Evolutionary conservation across 1,284 basidiomycete genomes (phyloP), one percentile per base, ranked within the genome.

Genomic region (Fereydounia khargensis): DNA sequence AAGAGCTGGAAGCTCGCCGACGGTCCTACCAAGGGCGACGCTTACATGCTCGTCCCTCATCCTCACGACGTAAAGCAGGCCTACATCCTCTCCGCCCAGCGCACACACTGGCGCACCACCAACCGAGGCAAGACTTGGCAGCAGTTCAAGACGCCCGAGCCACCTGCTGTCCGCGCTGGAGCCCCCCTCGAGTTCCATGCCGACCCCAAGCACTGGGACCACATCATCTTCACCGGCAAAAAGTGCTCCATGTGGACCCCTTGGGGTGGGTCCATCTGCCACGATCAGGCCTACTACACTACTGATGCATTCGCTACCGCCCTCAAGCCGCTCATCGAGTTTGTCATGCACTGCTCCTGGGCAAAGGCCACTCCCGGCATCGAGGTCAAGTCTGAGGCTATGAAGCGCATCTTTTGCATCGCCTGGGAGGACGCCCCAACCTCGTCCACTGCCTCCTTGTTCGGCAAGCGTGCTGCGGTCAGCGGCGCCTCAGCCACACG

Each of bases 21-120:
- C 0, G 84, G 80, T 35, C 83, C 94, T 36, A 84, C 83, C 0
- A 65, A 76, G 35, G 85, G 86, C 21, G 77, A 82, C 41, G 85
- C 87, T 1, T 69, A 80, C 7, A 83, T 88, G 79, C 84, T 97
- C 40, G 79, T 97, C 45, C 84, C 87, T 54, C 94, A 97, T 73
- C 92, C 94, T 1, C 86, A 86, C 69, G 83, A 91, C 73, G 88
- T 85, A 32, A 47, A 53, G 38, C 43, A 58, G 33, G 70, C 70
- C 8, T 74, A 56, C 54, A 69, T 74, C 32, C 57, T 74, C 24
- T 65, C 68, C 8, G 39, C 41, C 17, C 55, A 44, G n/a, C 59
- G 36, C 16, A 55, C 48, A 5, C 72, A 74, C 50, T 73, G 68
- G 66, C 65, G 70, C 16, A 64, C 71, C 13, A 42, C 43, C 6